These are phyloP conservation scores for Neonectria hederae DNA, from an alignment of 2,329 filamentous ascomycete species.

Conservation along the genomic window DNA sequence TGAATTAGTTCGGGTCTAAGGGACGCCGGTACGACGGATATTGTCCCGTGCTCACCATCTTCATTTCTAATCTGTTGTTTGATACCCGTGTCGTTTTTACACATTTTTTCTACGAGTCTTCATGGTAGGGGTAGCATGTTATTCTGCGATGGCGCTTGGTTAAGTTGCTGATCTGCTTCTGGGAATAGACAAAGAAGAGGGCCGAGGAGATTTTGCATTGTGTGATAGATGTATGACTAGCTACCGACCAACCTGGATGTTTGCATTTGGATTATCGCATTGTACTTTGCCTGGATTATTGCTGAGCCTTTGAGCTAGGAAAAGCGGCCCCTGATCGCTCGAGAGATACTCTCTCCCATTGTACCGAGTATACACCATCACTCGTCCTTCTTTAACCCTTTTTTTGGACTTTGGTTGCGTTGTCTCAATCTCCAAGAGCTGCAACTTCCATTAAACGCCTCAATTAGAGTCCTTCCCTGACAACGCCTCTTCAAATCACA, in stretches of 20 bases:
- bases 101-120: constrained; percentile 19
- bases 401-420: background rate
- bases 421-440: background rate
- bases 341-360: background rate
- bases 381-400: background rate
- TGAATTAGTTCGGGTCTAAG: background rate
- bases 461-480: background rate
- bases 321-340: too few relatives aligned
- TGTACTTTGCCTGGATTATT: background rate
- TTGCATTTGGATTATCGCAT: background rate
- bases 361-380: background rate
- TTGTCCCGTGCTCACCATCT: constrained; percentile 19
- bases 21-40: background rate
- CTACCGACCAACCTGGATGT: constrained; percentile 5
- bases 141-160: constrained; percentile 17
- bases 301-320: background rate
- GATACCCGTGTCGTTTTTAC: constrained; percentile 36
- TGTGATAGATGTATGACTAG: constrained; percentile 26
- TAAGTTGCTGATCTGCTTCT: background rate
- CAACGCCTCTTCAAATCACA: background rate
- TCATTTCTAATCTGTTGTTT: constrained; percentile 42
- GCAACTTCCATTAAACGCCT: constrained; percentile 3
- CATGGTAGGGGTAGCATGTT: constrained; percentile 18
- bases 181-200: constrained; percentile 20
- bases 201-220: background rate